Conservation (phyloP, 768 basidiomycete genomes). For the Phaffia australis region DNA sequence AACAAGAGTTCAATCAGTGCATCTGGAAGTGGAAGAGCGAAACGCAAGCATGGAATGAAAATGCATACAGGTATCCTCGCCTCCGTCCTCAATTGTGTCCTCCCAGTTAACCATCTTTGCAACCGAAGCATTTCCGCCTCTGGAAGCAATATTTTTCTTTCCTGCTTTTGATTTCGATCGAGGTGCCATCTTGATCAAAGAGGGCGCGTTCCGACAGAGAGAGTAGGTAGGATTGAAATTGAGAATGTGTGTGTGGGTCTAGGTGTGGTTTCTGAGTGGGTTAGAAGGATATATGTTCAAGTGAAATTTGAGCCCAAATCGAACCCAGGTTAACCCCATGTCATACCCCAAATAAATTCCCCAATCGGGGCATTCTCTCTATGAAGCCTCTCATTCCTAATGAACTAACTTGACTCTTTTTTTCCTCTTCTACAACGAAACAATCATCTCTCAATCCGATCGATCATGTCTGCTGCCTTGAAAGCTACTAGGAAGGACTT, state of each 20-base stretch:
- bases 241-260: neutral
- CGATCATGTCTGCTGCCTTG: too few relatives aligned
- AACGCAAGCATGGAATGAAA: neutral
- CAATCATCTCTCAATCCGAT: too few relatives aligned
- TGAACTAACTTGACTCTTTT: too few relatives aligned
- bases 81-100: constrained; percentile 20
- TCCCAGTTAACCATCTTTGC: constrained; percentile 16
- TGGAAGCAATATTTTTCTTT: neutral
- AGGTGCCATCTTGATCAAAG: neutral
- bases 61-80: constrained; percentile 20
- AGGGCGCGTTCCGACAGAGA: neutral
- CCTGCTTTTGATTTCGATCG: constrained; percentile 2
- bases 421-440: too few relatives aligned
- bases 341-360: too few relatives aligned
- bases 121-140: neutral
- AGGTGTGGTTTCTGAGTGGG: neutral
- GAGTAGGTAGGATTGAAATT: neutral
- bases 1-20: neutral
- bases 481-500: neutral
- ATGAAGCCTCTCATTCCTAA: too few relatives aligned
- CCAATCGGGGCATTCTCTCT: too few relatives aligned
- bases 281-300: neutral
- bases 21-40: neutral
- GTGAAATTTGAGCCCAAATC: too few relatives aligned
- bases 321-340: too few relatives aligned